phyloP scores from a whole-genome alignment of 192 early-diverging fungal species.

The Entrophospora sp. region DNA sequence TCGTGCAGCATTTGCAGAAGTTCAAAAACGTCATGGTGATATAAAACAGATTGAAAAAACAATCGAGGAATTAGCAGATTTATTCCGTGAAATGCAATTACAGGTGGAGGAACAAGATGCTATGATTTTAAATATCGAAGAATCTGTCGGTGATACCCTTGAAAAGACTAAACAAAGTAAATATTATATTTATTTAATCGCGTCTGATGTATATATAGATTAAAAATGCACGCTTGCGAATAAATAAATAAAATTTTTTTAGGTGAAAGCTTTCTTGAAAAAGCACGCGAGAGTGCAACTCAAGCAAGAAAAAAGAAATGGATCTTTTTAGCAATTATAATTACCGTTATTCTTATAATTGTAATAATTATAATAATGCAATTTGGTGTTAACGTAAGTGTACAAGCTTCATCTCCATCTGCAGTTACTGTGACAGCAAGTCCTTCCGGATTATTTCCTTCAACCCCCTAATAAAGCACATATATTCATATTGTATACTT shows the following conservation, averaged over 20 bases:
- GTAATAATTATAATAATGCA: slow-evolving; percentile 27
- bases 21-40: slow-evolving; percentile 75
- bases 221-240: no score
- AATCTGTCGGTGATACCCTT: slow-evolving; percentile 50
- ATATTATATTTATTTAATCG: no score
- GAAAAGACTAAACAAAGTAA: slow-evolving; percentile 44
- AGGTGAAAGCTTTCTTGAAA: slow-evolving; percentile 39
- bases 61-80: slow-evolving; percentile 75
- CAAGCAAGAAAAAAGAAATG: slow-evolving; percentile 48
- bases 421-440: no score
- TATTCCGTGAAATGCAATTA: slow-evolving; percentile 83
- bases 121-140: slow-evolving; percentile 63
- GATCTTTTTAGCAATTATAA: slow-evolving; percentile 40
- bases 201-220: no score
- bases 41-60: slow-evolving; percentile 81
- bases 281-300: slow-evolving; percentile 38
- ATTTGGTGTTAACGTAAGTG: no score
- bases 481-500: no score
- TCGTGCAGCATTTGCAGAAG: slow-evolving; percentile 63
- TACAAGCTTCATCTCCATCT: no score
- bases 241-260: not conserved
- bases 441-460: no score
- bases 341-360: slow-evolving; percentile 31
- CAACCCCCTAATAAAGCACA: no score
- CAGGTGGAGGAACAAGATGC: slow-evolving; percentile 70